Evolutionary conservation across 2,329 filamentous ascomycete species (phyloP), one percentile per base, ranked within the genome.

Genomic region (Monilinia fructicola): DNA sequence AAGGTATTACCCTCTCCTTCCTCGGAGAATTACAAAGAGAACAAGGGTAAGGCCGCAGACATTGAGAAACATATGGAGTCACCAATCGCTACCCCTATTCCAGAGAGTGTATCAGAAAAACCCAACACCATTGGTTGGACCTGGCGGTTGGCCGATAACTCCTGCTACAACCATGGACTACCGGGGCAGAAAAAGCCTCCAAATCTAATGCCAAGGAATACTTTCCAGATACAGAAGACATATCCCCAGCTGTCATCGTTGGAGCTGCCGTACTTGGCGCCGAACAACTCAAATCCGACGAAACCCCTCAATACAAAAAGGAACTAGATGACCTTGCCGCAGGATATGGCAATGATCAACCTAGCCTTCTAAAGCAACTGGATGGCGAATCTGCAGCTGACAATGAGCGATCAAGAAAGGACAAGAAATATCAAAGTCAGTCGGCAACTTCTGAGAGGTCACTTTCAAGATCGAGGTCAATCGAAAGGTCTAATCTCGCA

Each of bases 361-460:
- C 74, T 40, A 72, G 67, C 64, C 69, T 75, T 42, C 73, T 72
- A 9, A 72, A 68, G 58, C 71, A 71, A 65, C 64, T 74, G 38
- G 31, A 35, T 35, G 5, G 31, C 1, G 4, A 35, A 35, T 35
- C 31, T 35, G 31, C 31, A 35, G 31, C 31, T 7, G 3, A 35
- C 9, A 35, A 35, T 35, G 31, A 35, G 31, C 31, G 31, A 35
- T 35, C 5, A 35, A 35, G 31, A 35, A 35, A 35, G 4, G 31
- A 35, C 31, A 35, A 35, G 31, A 35, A 35, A 35, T 35, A 35
- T 35, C 31, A 35, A 35, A 7, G 31, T 35, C 31, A 35, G 31
- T 6, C 31, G 31, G 31, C 3, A 35, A 35, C 31, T 35, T 7
- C 31, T 35, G 31, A 35, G 31, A 35, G 4, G 31, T 35, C 31